These are phyloP conservation scores for Ophiostoma himal-ulmi DNA, from an alignment of 2,329 filamentous ascomycete genomes.

Conservation along the genomic window DNA sequence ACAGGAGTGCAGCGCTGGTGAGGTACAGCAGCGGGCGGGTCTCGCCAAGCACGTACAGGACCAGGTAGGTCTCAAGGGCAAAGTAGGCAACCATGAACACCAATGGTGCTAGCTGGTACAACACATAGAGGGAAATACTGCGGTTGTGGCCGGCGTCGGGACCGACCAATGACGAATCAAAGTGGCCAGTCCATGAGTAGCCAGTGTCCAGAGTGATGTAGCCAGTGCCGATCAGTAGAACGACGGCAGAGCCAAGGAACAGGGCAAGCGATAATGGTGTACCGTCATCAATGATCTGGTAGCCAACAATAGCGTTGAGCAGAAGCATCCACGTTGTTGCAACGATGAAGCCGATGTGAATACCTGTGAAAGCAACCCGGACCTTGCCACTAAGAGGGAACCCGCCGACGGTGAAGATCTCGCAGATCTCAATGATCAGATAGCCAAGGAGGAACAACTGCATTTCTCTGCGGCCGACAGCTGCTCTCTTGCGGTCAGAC, in stretches of 20 bases:
- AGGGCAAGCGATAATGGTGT: conserved; percentile 77
- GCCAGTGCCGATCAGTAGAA: conserved; percentile 81
- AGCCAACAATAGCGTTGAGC: conserved; percentile 87
- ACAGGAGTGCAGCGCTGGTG: conserved; percentile 65
- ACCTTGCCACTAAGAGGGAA: conserved; percentile 69
- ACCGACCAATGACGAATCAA: conserved; percentile 52
- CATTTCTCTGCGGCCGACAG: conserved; percentile 94
- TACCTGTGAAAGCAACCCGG: conserved; percentile 76
- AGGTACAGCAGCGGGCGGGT: conserved; percentile 90
- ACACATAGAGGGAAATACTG: conserved; percentile 81
- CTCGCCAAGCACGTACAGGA: conserved; percentile 81
- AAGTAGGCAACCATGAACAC: conserved; percentile 87
- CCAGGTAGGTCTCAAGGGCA: conserved; percentile 74
- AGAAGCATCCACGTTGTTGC: conserved; percentile 87
- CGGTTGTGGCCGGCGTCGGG: conserved; percentile 56
- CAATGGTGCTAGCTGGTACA: conserved; percentile 86
- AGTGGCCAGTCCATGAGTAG: conserved; percentile 76
- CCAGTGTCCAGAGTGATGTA: conserved; percentile 95
- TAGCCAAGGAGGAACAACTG: conserved; percentile 86
- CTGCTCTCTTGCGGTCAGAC: conserved; percentile 85
- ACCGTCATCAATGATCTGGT: conserved; percentile 88
- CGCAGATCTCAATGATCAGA: conserved; percentile 83
- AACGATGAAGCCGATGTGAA: conserved; percentile 83
- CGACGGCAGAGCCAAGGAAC: conserved; percentile 61
- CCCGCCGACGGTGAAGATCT: conserved; percentile 91